A percentile compares a stretch with the other conserved stretches of the same genome.
phyloP scores from a whole-genome alignment of 176 grass and related monocot species.

The Carex parvula region DNA sequence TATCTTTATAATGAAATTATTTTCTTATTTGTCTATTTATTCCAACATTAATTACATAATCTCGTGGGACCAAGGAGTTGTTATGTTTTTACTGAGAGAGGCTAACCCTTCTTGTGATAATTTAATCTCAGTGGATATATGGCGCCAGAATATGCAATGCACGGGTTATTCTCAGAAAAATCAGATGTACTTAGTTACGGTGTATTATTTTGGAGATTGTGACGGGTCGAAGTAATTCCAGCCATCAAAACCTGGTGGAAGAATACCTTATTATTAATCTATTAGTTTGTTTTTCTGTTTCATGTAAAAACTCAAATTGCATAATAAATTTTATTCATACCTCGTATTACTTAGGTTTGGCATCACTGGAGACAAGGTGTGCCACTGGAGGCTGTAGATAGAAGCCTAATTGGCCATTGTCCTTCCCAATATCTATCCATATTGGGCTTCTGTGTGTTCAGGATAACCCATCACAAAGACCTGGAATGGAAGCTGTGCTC shows the following conservation, averaged over 20 bases:
- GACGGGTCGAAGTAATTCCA: constrained; percentile 18
- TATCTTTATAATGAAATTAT: constrained; percentile 25
- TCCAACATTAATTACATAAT: not conserved
- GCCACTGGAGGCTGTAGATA: constrained; percentile 19
- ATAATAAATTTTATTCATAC: not conserved
- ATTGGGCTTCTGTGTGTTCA: constrained; percentile 19
- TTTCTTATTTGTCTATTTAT: not conserved
- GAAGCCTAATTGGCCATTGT: not conserved
- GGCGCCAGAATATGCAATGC: constrained; percentile 38
- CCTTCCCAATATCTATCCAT: constrained; percentile 35
- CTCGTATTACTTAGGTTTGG: constrained; percentile 32
- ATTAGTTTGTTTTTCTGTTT: not conserved
- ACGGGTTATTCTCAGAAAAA: constrained; percentile 32
- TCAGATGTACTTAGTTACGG: constrained; percentile 46
- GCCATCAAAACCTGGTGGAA: not conserved
- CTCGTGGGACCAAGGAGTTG: not conserved
- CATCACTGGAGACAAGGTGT: constrained; percentile 24
- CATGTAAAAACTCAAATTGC: not conserved
- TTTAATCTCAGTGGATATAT: constrained; percentile 27
- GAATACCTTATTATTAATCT: constrained; percentile 27
- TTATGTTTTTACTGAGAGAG: not conserved
- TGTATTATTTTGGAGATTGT: constrained; percentile 40
- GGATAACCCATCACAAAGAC: constrained; percentile 27
- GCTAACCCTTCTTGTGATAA: not conserved
- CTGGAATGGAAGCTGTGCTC: constrained; percentile 36